Conservation (phyloP, 176 grass and related monocot genomes). For the Aegilops tauschii region DNA sequence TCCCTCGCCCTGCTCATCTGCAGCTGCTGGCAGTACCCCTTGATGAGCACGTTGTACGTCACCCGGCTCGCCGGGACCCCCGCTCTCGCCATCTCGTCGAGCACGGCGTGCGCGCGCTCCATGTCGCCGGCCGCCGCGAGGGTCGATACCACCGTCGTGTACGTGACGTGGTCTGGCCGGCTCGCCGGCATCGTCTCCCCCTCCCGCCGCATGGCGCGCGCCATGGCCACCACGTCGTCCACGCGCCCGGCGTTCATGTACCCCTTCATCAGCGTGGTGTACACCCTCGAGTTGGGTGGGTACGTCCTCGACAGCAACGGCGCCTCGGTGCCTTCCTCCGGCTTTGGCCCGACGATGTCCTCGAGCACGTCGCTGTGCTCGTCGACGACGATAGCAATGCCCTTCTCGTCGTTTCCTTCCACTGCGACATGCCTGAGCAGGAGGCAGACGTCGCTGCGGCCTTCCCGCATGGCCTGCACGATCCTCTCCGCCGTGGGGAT, state of each 20-base stretch:
- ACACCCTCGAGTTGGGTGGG: conserved; percentile 60
- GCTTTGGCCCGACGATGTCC: conserved; percentile 32
- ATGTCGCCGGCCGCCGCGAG: conserved; percentile 56
- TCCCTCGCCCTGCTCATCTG: conserved; percentile 57
- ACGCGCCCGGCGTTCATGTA: conserved; percentile 85
- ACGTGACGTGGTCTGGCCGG: conserved; percentile 73
- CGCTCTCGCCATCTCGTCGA: conserved; percentile 58
- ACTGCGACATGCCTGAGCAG: conserved; percentile 35
- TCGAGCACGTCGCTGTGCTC: conserved; percentile 57
- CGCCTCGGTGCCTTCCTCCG: background rate
- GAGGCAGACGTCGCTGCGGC: conserved; percentile 51
- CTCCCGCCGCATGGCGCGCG: conserved; percentile 66
- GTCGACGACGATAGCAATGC: background rate
- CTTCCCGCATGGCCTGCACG: conserved; percentile 84
- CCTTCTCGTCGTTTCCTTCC: background rate
- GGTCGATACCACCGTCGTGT: conserved; percentile 70
- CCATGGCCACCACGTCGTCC: conserved; percentile 64
- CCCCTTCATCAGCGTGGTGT: conserved; percentile 93
- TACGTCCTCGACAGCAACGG: conserved; percentile 54
- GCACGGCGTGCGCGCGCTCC: conserved; percentile 49
- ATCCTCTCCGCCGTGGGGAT: conserved; percentile 58
- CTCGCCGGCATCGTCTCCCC: conserved; percentile 40
- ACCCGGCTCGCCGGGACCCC: conserved; percentile 53
- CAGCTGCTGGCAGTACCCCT: conserved; percentile 83
- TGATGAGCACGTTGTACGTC: conserved; percentile 94